Conservation (phyloP, 2,329 filamentous ascomycete genomes). For the Myriosclerotinia curreyana region DNA sequence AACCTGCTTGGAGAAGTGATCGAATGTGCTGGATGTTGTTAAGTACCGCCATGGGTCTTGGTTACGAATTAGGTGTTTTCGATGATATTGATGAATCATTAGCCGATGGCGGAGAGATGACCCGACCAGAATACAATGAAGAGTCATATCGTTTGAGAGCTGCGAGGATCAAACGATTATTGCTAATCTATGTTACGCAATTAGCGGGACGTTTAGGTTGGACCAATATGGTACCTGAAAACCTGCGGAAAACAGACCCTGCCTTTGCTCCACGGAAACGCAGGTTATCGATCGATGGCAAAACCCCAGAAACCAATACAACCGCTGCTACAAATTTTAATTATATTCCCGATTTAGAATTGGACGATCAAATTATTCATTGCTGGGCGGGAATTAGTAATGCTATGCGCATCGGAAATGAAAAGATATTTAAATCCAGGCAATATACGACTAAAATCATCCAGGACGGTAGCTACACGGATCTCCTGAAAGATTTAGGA, state of each 20-base stretch:
- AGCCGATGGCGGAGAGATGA: conserved; percentile 55
- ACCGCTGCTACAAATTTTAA: conserved; percentile 58
- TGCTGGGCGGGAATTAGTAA: conserved; percentile 94
- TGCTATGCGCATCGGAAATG: conserved; percentile 87
- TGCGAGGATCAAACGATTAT: conserved; percentile 76
- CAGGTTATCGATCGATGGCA: conserved; percentile 49
- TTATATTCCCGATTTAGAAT: conserved; percentile 63
- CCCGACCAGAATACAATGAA: conserved; percentile 67
- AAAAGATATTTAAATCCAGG: conserved; percentile 81
- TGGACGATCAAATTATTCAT: conserved; percentile 70
- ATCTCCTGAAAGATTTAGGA: conserved; percentile 75
- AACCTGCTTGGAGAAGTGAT: conserved; percentile 91
- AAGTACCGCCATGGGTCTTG: conserved; percentile 83
- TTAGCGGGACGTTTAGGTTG: conserved; percentile 89
- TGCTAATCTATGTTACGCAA: conserved; percentile 89
- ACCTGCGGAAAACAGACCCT: conserved; percentile 56
- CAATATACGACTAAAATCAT: conserved; percentile 88
- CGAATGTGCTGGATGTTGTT: conserved; percentile 98
- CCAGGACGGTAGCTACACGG: conserved; percentile 78
- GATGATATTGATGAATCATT: conserved; percentile 77
- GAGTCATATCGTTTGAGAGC: conserved; percentile 74
- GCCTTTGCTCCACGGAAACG: conserved; percentile 48
- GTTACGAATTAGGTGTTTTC: conserved; percentile 93
- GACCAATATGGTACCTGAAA: conserved; percentile 86
- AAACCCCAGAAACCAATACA: conserved; percentile 58